Evolutionary conservation across 805 yeast species (phyloP).

Genomic region (Saturnispora mendoncae): DNA sequence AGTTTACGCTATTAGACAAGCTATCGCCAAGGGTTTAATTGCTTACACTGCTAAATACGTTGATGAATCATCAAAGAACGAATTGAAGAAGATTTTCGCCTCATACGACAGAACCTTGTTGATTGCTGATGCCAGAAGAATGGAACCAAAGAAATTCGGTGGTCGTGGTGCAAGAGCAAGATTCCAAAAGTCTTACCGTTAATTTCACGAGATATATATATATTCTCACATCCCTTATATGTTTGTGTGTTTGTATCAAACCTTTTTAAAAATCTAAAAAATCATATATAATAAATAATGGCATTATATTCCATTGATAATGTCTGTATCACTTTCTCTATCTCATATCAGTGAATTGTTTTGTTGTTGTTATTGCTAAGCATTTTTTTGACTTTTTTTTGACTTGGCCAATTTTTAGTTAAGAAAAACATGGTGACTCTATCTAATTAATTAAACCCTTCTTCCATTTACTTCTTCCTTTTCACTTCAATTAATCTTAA

Average conservation of each 20-base stretch:
- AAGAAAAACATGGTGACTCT: not conserved
- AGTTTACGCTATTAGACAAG: slow-evolving; percentile 99
- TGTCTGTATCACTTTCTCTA: too few relatives aligned
- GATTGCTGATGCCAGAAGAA: slow-evolving; percentile 99
- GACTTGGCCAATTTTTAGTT: too few relatives aligned
- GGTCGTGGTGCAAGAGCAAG: slow-evolving; percentile 99
- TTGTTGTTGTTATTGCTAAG: too few relatives aligned
- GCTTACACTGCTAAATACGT: slow-evolving; percentile 99
- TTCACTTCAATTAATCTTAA: not conserved
- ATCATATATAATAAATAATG: not conserved
- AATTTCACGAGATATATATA: slow-evolving; percentile 26
- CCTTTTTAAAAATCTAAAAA: not conserved
- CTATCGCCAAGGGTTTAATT: slow-evolving; percentile 98
- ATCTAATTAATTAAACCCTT: too few relatives aligned
- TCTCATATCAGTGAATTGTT: too few relatives aligned
- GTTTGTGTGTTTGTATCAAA: not conserved
- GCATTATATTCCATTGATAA: too few relatives aligned
- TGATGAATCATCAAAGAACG: slow-evolving; percentile 99
- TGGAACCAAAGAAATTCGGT: slow-evolving; percentile 99
- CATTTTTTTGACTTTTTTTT: too few relatives aligned
- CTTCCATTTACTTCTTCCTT: too few relatives aligned
- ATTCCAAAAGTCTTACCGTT: slow-evolving; percentile 99
- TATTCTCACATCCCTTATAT: slow-evolving; percentile 4
- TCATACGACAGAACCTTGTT: slow-evolving; percentile 98
- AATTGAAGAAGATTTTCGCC: slow-evolving; percentile 95